A percentile compares a stretch with the other conserved stretches of the same genome.
Evolutionary conservation across 2,329 filamentous ascomycete genomes (phyloP).

Genomic region (Fusarium citri): DNA sequence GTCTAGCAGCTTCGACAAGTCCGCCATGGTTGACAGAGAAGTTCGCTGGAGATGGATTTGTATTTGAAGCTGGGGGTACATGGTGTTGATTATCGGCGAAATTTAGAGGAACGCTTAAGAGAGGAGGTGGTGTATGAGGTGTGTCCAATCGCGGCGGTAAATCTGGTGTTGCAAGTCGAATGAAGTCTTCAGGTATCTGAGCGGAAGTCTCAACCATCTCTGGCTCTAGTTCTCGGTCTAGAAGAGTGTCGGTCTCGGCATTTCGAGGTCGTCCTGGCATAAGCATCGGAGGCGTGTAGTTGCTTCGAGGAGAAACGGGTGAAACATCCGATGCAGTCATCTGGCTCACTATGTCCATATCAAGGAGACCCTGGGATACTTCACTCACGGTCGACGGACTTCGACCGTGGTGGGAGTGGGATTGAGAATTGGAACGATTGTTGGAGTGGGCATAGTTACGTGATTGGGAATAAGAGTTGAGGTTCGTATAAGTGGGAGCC

Average conservation of each 20-base stretch:
- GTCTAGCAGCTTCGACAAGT: conserved; percentile 41
- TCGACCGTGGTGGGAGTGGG: conserved; percentile 28
- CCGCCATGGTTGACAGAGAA: conserved; percentile 38
- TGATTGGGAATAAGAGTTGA: conserved; percentile 5
- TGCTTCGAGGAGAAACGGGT: conserved; percentile 27
- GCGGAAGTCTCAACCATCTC: conserved; percentile 23
- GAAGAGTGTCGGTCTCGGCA: conserved; percentile 36
- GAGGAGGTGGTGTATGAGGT: conserved; percentile 36
- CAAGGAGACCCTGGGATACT: conserved; percentile 37
- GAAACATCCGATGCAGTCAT: conserved; percentile 38
- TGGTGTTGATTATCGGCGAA: conserved; percentile 17
- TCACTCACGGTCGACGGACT: conserved; percentile 40
- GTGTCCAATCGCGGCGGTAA: conserved; percentile 43
- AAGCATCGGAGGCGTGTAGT: conserved; percentile 16
- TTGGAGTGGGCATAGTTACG: background rate
- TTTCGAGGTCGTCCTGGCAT: conserved; percentile 12
- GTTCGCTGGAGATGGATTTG: conserved; percentile 7
- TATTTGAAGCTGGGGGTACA: background rate
- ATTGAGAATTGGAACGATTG: conserved; percentile 7
- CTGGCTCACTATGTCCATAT: conserved; percentile 33
- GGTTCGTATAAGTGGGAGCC: conserved; percentile 37
- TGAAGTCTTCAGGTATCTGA: conserved; percentile 33
- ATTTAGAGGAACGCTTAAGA: conserved; percentile 17
- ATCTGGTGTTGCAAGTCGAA: conserved; percentile 44
- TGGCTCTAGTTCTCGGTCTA: conserved; percentile 26